Percentiles rank a stretch among this genome's conserved stretches.
Evolutionary conservation across 2,329 filamentous ascomycete species (phyloP).

Genomic region (Trichoderma sp.): DNA sequence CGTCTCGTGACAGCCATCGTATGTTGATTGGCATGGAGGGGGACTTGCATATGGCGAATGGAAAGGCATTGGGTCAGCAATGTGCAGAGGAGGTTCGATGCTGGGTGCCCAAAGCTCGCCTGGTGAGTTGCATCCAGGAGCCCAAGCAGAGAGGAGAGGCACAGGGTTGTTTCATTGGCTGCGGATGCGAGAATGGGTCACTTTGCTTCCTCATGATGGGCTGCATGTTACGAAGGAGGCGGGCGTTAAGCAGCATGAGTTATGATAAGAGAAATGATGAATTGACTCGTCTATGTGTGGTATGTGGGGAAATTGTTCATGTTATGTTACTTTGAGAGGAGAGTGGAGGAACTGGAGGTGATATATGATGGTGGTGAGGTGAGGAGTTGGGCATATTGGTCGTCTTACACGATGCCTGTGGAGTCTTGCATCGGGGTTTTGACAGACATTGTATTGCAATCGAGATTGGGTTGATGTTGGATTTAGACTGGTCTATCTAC

Average conservation of each 20-base stretch:
- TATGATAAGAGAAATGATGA: neutral
- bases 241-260: neutral
- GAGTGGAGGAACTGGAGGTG: neutral
- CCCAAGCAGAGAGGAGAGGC: neutral
- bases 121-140: neutral
- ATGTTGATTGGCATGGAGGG: conserved; percentile 1
- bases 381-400: neutral
- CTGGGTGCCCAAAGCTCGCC: neutral
- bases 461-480: neutral
- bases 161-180: neutral
- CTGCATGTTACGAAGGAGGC: neutral
- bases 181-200: neutral
- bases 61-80: neutral
- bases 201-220: neutral
- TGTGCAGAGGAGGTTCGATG: neutral
- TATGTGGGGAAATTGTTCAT: neutral
- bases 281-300: neutral
- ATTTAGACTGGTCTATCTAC: too few relatives aligned
- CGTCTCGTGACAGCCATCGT: conserved; percentile 4
- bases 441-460: neutral
- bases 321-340: neutral
- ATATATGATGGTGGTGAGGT: neutral
- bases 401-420: neutral
- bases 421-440: neutral
- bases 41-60: neutral